Evolutionary conservation across 345 rosid species (phyloP), one percentile per base, ranked within the genome.

Genomic region (Lepidium africanum): DNA sequence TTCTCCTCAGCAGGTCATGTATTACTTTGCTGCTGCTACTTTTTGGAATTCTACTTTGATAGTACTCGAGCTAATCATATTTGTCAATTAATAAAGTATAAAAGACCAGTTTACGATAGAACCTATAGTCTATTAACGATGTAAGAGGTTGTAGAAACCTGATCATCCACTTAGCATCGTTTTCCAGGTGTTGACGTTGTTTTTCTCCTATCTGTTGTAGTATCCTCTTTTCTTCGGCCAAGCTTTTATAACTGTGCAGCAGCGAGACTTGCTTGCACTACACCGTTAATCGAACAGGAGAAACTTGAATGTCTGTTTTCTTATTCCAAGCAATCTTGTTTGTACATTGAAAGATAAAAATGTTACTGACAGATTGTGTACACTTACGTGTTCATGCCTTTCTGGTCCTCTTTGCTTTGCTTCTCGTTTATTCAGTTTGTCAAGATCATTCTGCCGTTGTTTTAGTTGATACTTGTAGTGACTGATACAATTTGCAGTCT

Each of bases 1-100:
- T 3, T 12, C 5, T 39, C 50, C 65, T 69, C 33, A 69, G 12
- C 41, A 69, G 65, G 48, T 69, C 58, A 50, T 69, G 50, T 40
- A 69, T 41, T 25, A 7, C 7, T 58, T 59, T 58, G 33, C 13
- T 69, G 50, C 47, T 32, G n/a, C 49, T 58, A 14, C 49, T 27
- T 10, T 17, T 69, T 69, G 73, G 67, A 40, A 69, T 5, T 38
- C 2, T 49, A 2, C 59, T 49, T 39, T 38, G 50, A 15, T 6
- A 38, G 35, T 59, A 30, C 10, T 10, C 27, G 11, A 69, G 59
- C 59, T 69, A 59, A 38, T 59, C 32, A 27, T 25, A 10, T 59
- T 69, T 9, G 51, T 49, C 57, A 68, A 9, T 9, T 23, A 23
- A 3, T 19, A 15, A 52, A 37, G 59, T 65, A 10, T 7, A 7